Conservation (phyloP, 192 early-diverging fungal species). For the Coemansia interrupta region DNA sequence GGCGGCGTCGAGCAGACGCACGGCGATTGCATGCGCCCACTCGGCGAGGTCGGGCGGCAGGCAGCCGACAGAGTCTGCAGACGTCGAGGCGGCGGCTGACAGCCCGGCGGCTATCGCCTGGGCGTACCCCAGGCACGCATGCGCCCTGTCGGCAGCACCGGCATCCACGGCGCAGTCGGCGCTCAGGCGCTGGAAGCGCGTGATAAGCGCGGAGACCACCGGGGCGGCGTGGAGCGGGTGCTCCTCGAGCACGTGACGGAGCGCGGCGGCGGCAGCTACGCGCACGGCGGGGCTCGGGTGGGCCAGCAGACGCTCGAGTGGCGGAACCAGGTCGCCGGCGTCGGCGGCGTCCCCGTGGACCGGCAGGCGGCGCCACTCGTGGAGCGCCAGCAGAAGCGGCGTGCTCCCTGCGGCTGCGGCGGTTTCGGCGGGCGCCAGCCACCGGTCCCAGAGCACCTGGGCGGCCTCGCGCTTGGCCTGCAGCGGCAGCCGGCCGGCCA, state of each 20-base stretch:
- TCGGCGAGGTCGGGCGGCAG: constrained; percentile 74
- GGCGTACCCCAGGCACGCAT: constrained; percentile 61
- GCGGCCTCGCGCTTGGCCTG: constrained; percentile 24
- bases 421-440: constrained; percentile 15
- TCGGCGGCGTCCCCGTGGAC: neutral
- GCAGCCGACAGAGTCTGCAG: neutral
- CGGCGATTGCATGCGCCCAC: constrained; percentile 58
- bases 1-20: too few species aligned
- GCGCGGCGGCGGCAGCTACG: constrained; percentile 64
- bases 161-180: constrained; percentile 57
- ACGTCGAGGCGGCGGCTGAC: constrained; percentile 41
- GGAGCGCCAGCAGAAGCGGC: constrained; percentile 65
- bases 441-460: constrained; percentile 18
- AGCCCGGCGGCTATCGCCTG: constrained; percentile 66
- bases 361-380: constrained; percentile 59
- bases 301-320: constrained; percentile 64
- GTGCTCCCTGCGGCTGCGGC: constrained; percentile 54
- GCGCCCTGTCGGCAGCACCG: constrained; percentile 36
- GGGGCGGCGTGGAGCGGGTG: constrained; percentile 60
- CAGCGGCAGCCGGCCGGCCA: constrained; percentile 8
- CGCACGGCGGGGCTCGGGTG: constrained; percentile 73
- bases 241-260: constrained; percentile 64
- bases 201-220: constrained; percentile 62
- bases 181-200: constrained; percentile 70
- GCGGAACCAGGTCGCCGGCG: constrained; percentile 41